These are phyloP conservation scores for Carex scoparia DNA, from an alignment of 176 grass and related monocot species.

Conservation along the genomic window DNA sequence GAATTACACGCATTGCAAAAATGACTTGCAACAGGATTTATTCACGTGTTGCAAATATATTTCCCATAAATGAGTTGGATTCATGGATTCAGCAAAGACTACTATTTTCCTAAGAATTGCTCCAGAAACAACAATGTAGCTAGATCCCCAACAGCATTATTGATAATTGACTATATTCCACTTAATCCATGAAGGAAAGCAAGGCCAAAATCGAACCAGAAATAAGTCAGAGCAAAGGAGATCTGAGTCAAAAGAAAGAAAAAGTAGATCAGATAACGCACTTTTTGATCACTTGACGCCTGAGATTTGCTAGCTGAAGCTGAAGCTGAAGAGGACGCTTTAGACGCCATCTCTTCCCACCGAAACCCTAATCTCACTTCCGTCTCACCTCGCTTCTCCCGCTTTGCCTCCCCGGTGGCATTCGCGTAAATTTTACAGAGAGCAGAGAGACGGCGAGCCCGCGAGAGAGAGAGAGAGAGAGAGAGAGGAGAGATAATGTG, in stretches of 20 bases:
- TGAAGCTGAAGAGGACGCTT: constrained; percentile 31
- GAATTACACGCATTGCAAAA: not conserved
- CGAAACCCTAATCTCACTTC: constrained; percentile 34
- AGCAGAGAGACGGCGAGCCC: not conserved
- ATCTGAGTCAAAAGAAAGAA: constrained; percentile 6
- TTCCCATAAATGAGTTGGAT: not conserved
- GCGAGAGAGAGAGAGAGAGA: not conserved
- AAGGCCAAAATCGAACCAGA: not conserved
- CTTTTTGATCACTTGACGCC: constrained; percentile 17
- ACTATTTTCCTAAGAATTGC: not conserved
- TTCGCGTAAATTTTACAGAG: not conserved
- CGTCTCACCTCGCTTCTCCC: constrained; percentile 4
- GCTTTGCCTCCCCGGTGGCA: not conserved
- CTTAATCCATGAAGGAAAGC: not conserved
- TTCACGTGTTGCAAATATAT: not conserved
- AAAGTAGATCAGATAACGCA: not conserved
- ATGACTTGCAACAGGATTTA: not conserved
- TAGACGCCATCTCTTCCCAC: constrained; percentile 31
- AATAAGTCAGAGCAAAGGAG: constrained; percentile 5
- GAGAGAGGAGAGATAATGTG: constrained; percentile 6
- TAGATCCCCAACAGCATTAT: not conserved
- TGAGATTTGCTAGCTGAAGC: constrained; percentile 43
- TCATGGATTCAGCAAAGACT: not conserved
- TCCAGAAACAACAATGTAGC: not conserved
- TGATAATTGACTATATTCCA: not conserved